phyloP scores from a whole-genome alignment of 306 rosid genomes.

The Hippophae gyantsensis region DNA sequence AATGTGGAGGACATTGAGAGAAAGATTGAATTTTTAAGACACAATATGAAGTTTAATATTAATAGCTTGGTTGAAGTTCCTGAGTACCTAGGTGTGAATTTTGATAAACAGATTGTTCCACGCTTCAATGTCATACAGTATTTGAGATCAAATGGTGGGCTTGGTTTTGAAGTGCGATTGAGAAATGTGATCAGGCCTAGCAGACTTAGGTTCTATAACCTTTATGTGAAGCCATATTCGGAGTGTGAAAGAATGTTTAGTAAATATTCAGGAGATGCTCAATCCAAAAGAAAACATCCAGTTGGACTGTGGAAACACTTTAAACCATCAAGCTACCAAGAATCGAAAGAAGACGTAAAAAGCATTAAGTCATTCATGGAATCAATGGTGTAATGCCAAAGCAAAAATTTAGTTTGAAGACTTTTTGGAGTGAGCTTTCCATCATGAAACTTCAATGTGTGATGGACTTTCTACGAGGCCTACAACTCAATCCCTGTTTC shows the following conservation, averaged over 20 bases:
- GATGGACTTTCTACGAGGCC: too few relatives aligned
- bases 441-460: not conserved
- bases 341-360: constrained; percentile 41
- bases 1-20: constrained; percentile 46
- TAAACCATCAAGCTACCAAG: constrained; percentile 40
- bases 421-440: not conserved
- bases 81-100: constrained; percentile 67
- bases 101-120: constrained; percentile 79
- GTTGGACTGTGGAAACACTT: constrained; percentile 72
- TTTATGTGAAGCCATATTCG: constrained; percentile 78
- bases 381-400: constrained; percentile 27
- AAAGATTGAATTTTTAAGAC: constrained; percentile 62
- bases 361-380: constrained; percentile 62
- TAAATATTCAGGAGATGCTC: constrained; percentile 32
- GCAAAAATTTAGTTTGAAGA: not conserved
- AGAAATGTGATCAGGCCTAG: constrained; percentile 64
- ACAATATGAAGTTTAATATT: constrained; percentile 43
- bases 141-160: constrained; percentile 56
- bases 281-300: constrained; percentile 46
- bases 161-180: constrained; percentile 55
- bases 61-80: constrained; percentile 65
- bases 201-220: constrained; percentile 73
- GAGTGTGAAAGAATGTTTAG: constrained; percentile 67
- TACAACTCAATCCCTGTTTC: too few relatives aligned
- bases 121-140: constrained; percentile 61